A percentile compares a stretch with the other conserved stretches of the same genome.
Conservation (phyloP, 352 stramenopile genomes). For the Phytopythium cucurbitacearum region DNA sequence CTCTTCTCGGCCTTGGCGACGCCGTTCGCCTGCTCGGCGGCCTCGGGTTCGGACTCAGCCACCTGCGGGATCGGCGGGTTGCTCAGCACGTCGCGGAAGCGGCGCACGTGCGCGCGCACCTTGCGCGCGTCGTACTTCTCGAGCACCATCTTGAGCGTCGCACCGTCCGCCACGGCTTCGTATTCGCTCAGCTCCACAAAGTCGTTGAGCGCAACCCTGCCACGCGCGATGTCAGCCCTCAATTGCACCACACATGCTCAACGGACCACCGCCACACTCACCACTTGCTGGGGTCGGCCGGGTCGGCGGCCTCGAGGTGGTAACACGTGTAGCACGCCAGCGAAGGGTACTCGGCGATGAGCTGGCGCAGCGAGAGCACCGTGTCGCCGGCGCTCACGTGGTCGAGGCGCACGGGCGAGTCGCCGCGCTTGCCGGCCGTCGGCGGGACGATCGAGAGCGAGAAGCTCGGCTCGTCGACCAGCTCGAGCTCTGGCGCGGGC, state of each 20-base stretch:
- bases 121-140: slow-evolving; percentile 88
- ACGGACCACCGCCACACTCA: slow-evolving; percentile 1
- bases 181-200: slow-evolving; percentile 85
- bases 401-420: slow-evolving; percentile 50
- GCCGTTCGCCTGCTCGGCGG: slow-evolving; percentile 12
- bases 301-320: slow-evolving; percentile 55
- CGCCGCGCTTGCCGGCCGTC: slow-evolving; percentile 6
- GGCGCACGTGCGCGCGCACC: slow-evolving; percentile 73
- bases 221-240: background rate
- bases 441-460: slow-evolving; percentile 55
- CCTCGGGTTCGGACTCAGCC: slow-evolving; percentile 12
- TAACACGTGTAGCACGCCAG: slow-evolving; percentile 87
- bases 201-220: slow-evolving; percentile 69
- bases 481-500: slow-evolving; percentile 2
- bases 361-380: slow-evolving; percentile 76
- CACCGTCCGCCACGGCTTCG: slow-evolving; percentile 56
- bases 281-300: slow-evolving; percentile 22
- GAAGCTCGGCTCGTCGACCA: slow-evolving; percentile 44
- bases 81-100: slow-evolving; percentile 75
- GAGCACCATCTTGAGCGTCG: slow-evolving; percentile 74
- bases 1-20: slow-evolving; percentile 7
- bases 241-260: background rate
- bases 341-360: slow-evolving; percentile 77
- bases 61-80: slow-evolving; percentile 82
- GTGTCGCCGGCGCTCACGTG: slow-evolving; percentile 72